Evolutionary conservation across 129 eudicot species (phyloP).

Genomic region (carrot (Daucus carota)): DH1_v3.0 NC_030389.2:15334001-15334500

Average conservation of each 20-base stretch:
- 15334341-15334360: constrained; percentile 42
- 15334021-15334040: too few relatives aligned
- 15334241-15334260: background rate
- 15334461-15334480: constrained; percentile 62
- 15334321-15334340: constrained; percentile 84
- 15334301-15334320: constrained; percentile 77
- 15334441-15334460: constrained; percentile 70
- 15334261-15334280: background rate
- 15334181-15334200: too few relatives aligned
- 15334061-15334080: too few relatives aligned
- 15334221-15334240: too few relatives aligned
- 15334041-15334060: too few relatives aligned
- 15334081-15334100: too few relatives aligned
- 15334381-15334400: constrained; percentile 70
- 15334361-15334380: constrained; percentile 47
- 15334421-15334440: constrained; percentile 32
- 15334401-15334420: constrained; percentile 76
- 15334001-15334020: background rate
- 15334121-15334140: background rate
- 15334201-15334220: too few relatives aligned
- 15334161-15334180: background rate
- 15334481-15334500: constrained; percentile 87
- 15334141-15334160: background rate
- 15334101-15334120: too few relatives aligned
- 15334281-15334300: constrained; percentile 48